phyloP scores from a whole-genome alignment of 176 grass and related monocot species.

The Ensete ventricosum region DNA sequence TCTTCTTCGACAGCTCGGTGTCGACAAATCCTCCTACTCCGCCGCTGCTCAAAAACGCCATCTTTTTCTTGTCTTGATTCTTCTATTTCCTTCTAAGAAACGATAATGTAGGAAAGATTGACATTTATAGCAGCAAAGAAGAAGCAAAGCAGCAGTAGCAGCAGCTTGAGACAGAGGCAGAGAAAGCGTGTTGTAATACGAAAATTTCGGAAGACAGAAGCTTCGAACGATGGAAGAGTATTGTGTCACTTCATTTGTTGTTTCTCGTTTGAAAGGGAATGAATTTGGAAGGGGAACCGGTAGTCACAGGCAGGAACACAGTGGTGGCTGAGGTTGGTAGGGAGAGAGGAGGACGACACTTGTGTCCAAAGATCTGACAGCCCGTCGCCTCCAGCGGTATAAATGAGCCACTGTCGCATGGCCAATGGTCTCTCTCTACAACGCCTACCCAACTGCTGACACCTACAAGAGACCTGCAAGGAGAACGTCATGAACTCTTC shows the following conservation, averaged over 20 bases:
- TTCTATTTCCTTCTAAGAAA: conserved; percentile 5
- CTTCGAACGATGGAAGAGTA: no score
- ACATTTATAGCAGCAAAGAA: background rate
- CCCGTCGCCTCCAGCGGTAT: background rate
- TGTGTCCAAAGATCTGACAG: background rate
- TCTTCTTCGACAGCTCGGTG: conserved; percentile 54
- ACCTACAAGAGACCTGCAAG: no score
- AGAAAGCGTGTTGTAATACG: no score
- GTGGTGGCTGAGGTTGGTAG: background rate
- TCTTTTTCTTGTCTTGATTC: background rate
- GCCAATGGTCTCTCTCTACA: no score
- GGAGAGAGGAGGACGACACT: background rate
- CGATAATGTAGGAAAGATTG: background rate
- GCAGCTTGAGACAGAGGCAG: no score
- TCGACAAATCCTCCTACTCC: conserved; percentile 25
- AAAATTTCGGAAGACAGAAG: no score
- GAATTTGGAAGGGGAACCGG: no score
- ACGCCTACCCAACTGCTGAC: no score
- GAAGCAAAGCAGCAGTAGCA: no score
- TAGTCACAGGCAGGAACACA: background rate
- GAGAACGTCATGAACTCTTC: no score
- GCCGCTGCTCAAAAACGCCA: conserved; percentile 30
- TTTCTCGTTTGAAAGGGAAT: no score
- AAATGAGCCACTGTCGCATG: background rate
- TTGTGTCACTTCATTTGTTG: no score